Evolutionary conservation across 2,329 filamentous ascomycete genomes (phyloP).

Genomic region (Colletotrichum australisinense): DNA sequence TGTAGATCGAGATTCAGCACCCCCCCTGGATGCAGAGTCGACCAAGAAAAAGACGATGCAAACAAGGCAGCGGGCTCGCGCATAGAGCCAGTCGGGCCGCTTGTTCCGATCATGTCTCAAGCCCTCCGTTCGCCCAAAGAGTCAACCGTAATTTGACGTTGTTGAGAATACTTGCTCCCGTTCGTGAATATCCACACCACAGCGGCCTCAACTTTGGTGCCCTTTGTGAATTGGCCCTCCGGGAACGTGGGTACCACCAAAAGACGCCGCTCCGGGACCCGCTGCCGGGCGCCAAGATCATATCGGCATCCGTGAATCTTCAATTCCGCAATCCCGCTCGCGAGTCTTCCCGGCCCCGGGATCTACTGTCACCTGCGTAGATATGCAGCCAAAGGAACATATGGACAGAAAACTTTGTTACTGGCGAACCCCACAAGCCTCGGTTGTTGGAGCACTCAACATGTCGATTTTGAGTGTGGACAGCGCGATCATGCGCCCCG

Average conservation of each 20-base stretch:
- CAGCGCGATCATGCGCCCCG: conserved; percentile 27
- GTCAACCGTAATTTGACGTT: not conserved
- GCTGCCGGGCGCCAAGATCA: conserved; percentile 11
- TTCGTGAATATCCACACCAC: not conserved
- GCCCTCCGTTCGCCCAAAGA: not conserved
- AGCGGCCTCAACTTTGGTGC: not conserved
- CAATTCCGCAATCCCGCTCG: conserved; percentile 13
- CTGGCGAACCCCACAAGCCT: not conserved
- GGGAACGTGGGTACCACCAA: not conserved
- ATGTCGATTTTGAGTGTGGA: conserved; percentile 12
- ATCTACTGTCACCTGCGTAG: too few relatives aligned
- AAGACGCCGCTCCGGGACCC: not conserved
- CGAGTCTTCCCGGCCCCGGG: conserved; percentile 4
- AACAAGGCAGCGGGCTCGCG: conserved; percentile 19
- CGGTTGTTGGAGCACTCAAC: conserved; percentile 1
- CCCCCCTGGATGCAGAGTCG: not conserved
- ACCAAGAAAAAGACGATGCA: not conserved
- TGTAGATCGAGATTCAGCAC: conserved; percentile 17
- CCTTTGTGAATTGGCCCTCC: not conserved
- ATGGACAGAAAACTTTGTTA: conserved; percentile 5
- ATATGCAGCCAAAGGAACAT: not conserved
- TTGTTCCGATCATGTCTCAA: not conserved
- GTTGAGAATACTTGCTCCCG: not conserved
- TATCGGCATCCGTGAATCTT: conserved; percentile 1
- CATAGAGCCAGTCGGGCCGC: not conserved